Evolutionary conservation across 2,329 filamentous ascomycete genomes (phyloP).

Genomic region (Mycocentrospora acerina): DNA sequence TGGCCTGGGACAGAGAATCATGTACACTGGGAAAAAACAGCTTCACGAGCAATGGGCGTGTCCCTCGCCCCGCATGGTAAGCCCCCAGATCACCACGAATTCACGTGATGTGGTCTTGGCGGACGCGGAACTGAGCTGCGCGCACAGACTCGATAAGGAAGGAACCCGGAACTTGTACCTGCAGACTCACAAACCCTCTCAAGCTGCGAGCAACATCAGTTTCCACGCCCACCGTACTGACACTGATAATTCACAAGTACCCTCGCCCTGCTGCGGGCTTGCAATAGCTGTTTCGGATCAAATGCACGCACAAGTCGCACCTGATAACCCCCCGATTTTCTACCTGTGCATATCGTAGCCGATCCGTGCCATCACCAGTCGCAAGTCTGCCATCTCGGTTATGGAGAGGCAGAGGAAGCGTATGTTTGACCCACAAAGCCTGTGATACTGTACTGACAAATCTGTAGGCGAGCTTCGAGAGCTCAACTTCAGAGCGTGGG

Average conservation of each 20-base stretch:
- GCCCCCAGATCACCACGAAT: too few relatives aligned
- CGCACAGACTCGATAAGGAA: conserved; percentile 20
- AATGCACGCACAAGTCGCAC: conserved; percentile 39
- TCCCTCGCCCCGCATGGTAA: too few relatives aligned
- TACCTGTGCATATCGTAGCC: conserved; percentile 40
- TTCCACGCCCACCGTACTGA: conserved; percentile 13
- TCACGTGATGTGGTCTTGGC: too few relatives aligned
- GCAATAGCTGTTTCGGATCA: conserved; percentile 23
- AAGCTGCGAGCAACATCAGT: conserved; percentile 4
- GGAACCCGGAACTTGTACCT: conserved; percentile 18
- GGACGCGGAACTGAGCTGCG: too few relatives aligned
- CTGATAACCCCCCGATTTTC: conserved; percentile 35
- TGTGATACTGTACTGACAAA: conserved; percentile 20
- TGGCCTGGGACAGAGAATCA: too few relatives aligned
- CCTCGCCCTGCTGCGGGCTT: conserved; percentile 21
- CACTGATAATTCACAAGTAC: conserved; percentile 14
- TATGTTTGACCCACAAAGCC: conserved; percentile 21
- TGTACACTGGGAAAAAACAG: too few relatives aligned
- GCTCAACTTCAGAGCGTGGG: conserved; percentile 85
- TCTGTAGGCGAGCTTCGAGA: conserved; percentile 80
- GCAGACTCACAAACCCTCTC: conserved; percentile 21
- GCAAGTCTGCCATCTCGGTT: conserved; percentile 33
- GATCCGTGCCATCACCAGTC: conserved; percentile 29
- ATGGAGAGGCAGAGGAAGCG: conserved; percentile 56
- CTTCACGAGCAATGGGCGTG: too few relatives aligned